A percentile compares a stretch with the other conserved stretches of the same genome.
Conservation (phyloP, 768 basidiomycete species). For the Kwoniella dejecticola region DNA sequence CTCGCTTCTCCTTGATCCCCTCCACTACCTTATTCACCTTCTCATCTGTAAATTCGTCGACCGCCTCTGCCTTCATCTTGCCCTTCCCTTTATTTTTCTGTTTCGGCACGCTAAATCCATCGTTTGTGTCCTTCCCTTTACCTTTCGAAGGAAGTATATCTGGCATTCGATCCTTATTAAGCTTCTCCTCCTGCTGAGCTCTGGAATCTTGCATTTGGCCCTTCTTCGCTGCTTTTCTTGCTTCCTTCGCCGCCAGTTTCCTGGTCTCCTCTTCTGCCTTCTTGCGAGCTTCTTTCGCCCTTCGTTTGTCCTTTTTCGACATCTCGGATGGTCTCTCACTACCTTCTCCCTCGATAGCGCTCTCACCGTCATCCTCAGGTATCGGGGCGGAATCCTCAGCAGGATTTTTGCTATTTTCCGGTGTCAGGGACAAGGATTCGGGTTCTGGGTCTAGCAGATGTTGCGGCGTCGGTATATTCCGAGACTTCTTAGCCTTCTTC, state of each 20-base stretch:
- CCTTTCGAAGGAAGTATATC: no score
- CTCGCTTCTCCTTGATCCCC: conserved; percentile 32
- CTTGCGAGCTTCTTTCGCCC: conserved; percentile 72
- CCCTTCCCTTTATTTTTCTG: conserved; percentile 13
- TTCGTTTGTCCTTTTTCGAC: conserved; percentile 80
- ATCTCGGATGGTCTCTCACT: conserved; percentile 40
- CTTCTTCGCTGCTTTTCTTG: conserved; percentile 24
- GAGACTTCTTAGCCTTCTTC: conserved; percentile 19
- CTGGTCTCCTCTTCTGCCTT: conserved; percentile 59
- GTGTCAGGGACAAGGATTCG: conserved; percentile 9
- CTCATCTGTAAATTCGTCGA: conserved; percentile 20
- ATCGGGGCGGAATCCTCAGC: no score
- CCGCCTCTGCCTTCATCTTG: conserved; percentile 19
- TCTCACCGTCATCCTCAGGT: conserved; percentile 17
- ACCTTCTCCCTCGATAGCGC: conserved; percentile 2
- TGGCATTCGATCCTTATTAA: conserved; percentile 5
- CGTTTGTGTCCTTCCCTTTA: neutral
- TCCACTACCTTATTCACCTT: conserved; percentile 52
- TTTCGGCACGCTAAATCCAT: neutral
- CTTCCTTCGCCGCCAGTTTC: conserved; percentile 27
- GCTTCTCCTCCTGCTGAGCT: conserved; percentile 22
- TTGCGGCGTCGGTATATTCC: conserved; percentile 8
- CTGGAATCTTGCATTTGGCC: conserved; percentile 7
- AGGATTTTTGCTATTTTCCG: conserved; percentile 27
- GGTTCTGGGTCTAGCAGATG: conserved; percentile 5